These are phyloP conservation scores for Diplodia corticola DNA, from an alignment of 2,329 filamentous ascomycete species.

Conservation along the genomic window DNA sequence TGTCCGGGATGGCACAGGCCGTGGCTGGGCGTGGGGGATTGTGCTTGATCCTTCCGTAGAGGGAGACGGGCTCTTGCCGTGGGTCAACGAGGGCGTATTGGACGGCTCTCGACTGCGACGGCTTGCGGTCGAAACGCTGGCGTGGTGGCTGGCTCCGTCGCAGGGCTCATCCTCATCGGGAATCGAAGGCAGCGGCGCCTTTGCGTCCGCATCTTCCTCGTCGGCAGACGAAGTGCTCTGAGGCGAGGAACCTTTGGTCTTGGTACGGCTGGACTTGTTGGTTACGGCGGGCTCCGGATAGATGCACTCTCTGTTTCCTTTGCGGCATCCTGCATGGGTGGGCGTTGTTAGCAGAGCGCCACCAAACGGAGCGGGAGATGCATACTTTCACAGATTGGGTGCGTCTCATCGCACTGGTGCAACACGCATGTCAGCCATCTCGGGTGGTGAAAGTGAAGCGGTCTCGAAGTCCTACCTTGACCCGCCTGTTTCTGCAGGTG, in stretches of 20 bases:
- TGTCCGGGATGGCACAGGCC: slow-evolving; percentile 37
- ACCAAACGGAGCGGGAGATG: slow-evolving; percentile 27
- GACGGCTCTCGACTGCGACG: slow-evolving; percentile 39
- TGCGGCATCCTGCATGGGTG: slow-evolving; percentile 69
- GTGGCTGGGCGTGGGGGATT: slow-evolving; percentile 31
- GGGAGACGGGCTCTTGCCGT: slow-evolving; percentile 54
- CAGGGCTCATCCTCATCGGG: slow-evolving; percentile 49
- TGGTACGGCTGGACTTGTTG: slow-evolving; percentile 49
- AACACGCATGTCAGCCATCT: slow-evolving; percentile 20
- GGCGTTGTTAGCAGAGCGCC: slow-evolving; percentile 25
- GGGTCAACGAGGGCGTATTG: slow-evolving; percentile 41
- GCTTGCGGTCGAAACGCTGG: slow-evolving; percentile 24
- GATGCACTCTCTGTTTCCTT: slow-evolving; percentile 85
- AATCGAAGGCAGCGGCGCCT: slow-evolving; percentile 45
- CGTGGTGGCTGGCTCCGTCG: slow-evolving; percentile 29
- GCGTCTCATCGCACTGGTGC: slow-evolving; percentile 80
- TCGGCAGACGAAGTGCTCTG: slow-evolving; percentile 56
- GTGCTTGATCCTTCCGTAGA: slow-evolving; percentile 50
- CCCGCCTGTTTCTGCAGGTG: slow-evolving; percentile 84
- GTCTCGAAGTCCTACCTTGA: slow-evolving; percentile 59
- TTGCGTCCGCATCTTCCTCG: slow-evolving; percentile 50
- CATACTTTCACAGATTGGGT: slow-evolving; percentile 77
- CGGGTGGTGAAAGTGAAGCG: background rate
- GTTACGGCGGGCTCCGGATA: slow-evolving; percentile 74
- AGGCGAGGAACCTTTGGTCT: slow-evolving; percentile 47